These are phyloP conservation scores for Botryotinia globosa DNA, from an alignment of 2,329 filamentous ascomycete species.

Conservation along the genomic window DNA sequence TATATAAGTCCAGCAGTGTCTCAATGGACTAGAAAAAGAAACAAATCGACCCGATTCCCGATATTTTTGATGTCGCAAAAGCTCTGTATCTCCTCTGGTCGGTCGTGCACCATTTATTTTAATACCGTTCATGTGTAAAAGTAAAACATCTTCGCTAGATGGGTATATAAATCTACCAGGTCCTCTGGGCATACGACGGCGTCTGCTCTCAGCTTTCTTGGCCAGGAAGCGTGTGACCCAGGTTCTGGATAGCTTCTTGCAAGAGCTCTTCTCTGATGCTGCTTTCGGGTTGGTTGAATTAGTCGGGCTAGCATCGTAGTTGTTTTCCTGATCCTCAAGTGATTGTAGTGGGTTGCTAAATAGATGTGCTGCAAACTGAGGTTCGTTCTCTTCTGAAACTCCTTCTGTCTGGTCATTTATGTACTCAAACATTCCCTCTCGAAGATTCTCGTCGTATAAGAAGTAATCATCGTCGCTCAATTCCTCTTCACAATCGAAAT, in stretches of 20 bases:
- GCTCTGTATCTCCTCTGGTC: background rate
- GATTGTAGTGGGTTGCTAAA: background rate
- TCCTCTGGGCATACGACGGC: background rate
- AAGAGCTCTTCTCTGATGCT: accelerated
- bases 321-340: background rate
- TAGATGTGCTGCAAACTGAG: background rate
- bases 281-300: background rate
- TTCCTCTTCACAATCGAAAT: background rate
- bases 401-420: background rate
- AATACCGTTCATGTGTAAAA: background rate
- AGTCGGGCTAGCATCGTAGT: accelerated
- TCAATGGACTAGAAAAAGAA: slow-evolving; percentile 5
- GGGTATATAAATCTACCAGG: background rate
- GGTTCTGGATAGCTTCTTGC: background rate
- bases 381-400: background rate
- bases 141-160: background rate
- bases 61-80: background rate
- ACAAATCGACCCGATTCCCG: background rate
- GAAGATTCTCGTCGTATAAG: background rate
- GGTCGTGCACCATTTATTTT: background rate
- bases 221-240: background rate
- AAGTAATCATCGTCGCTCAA: background rate
- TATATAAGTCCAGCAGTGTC: background rate
- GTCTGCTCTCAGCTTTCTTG: background rate
- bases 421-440: background rate